Percentiles rank a stretch among this genome's conserved stretches.
These are phyloP conservation scores for Nicotiana undulata DNA, from an alignment of 257 asterid species.

Conservation along the genomic window DNA sequence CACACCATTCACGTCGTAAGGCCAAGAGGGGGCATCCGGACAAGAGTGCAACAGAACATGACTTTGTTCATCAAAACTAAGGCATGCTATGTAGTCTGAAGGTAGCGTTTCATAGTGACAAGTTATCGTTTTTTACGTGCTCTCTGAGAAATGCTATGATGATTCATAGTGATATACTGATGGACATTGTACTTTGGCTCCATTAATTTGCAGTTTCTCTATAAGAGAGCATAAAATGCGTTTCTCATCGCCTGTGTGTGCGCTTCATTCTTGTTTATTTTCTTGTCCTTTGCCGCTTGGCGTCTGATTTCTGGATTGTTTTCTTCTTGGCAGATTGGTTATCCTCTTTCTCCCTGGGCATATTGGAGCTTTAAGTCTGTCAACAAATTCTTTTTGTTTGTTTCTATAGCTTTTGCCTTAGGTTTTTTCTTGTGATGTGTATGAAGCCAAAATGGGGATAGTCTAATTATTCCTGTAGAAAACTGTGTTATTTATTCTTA, in stretches of 20 bases:
- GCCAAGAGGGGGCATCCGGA: slow-evolving; percentile 37
- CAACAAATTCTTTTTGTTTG: background rate
- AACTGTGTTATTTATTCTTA: no score
- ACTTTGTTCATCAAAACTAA: background rate
- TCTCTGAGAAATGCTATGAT: background rate
- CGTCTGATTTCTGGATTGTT: background rate
- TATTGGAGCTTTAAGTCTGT: background rate
- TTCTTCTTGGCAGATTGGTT: background rate
- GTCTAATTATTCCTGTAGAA: background rate
- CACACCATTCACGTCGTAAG: slow-evolving; percentile 34
- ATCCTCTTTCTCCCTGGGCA: background rate
- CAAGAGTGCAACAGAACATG: slow-evolving; percentile 6
- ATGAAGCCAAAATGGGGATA: background rate
- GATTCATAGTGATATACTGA: no score
- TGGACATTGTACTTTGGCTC: no score
- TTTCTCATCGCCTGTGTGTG: background rate
- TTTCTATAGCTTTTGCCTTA: background rate
- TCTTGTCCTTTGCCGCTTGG: background rate
- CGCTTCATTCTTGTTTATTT: background rate
- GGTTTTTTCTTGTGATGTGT: background rate
- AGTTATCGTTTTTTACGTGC: no score
- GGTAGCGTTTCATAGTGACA: background rate
- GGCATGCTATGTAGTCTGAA: background rate
- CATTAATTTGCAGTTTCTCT: no score
- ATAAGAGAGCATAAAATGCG: background rate